A percentile compares a stretch with the other conserved stretches of the same genome.
Conservation (phyloP, 768 basidiomycete species). For the Termitomyces bulborhizus region DNA sequence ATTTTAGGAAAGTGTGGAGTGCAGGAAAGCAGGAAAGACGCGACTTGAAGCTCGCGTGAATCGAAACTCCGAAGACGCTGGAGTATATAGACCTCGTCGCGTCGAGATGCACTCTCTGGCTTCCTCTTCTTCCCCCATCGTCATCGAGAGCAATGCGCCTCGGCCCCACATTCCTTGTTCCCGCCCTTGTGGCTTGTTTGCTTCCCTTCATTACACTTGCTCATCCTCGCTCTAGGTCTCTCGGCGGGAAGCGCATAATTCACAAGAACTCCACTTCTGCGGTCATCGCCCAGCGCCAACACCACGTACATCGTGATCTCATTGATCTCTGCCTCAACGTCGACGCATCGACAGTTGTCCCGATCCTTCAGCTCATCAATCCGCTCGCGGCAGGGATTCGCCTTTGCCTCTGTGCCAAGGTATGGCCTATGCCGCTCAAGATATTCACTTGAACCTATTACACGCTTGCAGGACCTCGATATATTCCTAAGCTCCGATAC, state of each 20-base stretch:
- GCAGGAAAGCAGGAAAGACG: neutral
- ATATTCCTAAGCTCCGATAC: constrained; percentile 15
- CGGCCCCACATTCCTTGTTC: constrained; percentile 14
- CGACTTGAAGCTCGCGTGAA: constrained; percentile 7
- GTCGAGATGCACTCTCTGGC: neutral
- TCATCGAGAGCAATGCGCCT: constrained; percentile 14
- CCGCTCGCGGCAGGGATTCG: constrained; percentile 11
- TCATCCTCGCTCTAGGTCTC: constrained; percentile 6
- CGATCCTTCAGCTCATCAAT: constrained; percentile 11
- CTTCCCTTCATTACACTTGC: constrained; percentile 8
- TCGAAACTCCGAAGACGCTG: constrained; percentile 14
- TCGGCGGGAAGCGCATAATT: constrained; percentile 2
- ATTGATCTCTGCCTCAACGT: constrained; percentile 14
- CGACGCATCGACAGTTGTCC: constrained; percentile 10
- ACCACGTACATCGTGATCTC: constrained; percentile 13
- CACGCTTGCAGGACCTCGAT: constrained; percentile 9
- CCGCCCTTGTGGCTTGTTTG: constrained; percentile 10
- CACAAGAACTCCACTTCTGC: constrained; percentile 6
- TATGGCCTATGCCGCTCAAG: neutral
- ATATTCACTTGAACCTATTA: neutral
- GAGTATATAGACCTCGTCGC: constrained; percentile 12
- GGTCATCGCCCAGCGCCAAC: constrained; percentile 12
- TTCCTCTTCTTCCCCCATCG: constrained; percentile 3
- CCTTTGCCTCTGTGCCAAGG: constrained; percentile 16
- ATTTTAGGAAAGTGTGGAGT: constrained; percentile 1